Conservation (phyloP, 1,284 basidiomycete genomes). For the Tilletia caries region DNA sequence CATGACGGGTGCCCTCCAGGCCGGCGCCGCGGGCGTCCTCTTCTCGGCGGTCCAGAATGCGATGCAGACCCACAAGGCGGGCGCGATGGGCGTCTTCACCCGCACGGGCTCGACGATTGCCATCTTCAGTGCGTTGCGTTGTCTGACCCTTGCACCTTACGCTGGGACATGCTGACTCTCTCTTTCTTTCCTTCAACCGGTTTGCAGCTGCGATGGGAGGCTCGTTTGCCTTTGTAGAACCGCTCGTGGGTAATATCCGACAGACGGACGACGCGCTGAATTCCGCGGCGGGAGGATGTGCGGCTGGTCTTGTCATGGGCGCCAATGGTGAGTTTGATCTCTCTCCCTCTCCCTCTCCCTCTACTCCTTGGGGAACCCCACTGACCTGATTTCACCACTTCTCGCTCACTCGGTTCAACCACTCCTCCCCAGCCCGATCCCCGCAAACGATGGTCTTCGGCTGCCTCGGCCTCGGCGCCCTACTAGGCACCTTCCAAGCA, state of each 20-base stretch:
- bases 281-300: slow-evolving; percentile 82
- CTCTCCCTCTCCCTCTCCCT: slow-evolving; percentile 4
- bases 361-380: not conserved
- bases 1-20: slow-evolving; percentile 34
- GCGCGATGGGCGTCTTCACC: slow-evolving; percentile 81
- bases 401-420: not conserved
- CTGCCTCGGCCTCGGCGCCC: slow-evolving; percentile 73
- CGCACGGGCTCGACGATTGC: slow-evolving; percentile 74
- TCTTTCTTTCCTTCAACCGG: not conserved
- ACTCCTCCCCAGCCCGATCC: slow-evolving; percentile 63
- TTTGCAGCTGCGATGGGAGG: slow-evolving; percentile 73
- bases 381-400: not conserved
- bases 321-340: slow-evolving; percentile 64
- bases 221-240: slow-evolving; percentile 77
- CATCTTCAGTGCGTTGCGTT: slow-evolving; percentile 61
- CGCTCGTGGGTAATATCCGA: slow-evolving; percentile 74
- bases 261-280: slow-evolving; percentile 78
- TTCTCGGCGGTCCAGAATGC: slow-evolving; percentile 51
- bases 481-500: slow-evolving; percentile 79
- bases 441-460: slow-evolving; percentile 77
- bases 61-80: slow-evolving; percentile 64
- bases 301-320: slow-evolving; percentile 85
- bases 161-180: too few species aligned
- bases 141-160: too few species aligned
- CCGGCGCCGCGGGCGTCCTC: slow-evolving; percentile 41